Evolutionary conservation across 2,329 filamentous ascomycete species (phyloP), one percentile per base, ranked within the genome.

Genomic region (Sclerotiophoma versabilis): DNA sequence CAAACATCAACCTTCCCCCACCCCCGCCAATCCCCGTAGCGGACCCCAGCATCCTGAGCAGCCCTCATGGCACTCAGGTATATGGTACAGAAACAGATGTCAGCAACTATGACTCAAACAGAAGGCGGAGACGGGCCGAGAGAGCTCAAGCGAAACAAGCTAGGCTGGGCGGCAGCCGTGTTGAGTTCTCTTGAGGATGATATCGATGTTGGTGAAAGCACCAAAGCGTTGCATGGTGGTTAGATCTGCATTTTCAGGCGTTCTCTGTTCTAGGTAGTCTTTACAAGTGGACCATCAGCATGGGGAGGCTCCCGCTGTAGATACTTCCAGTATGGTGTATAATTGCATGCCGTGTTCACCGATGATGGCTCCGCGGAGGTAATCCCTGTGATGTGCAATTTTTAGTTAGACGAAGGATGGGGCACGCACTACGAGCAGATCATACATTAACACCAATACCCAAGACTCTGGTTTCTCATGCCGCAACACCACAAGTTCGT

Each of bases 71-170:
- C 17, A 73, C 70, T 10, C 65, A 70, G 6, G 59, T 69, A 11
- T 71, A 74, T 26, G 73, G 71, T 12, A 76, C 75, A 7, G 73
- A 74, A 49, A 75, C 72, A 7, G 73, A 74, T 42, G 62, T 74
- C 17, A 76, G 73, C 59, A 72, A 70, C 48, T 76, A 73, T 52
- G 75, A 77, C 38, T 69, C 66, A 8, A 77, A 77, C 41, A 62
- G 75, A 48, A 64, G 74, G 49, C 62, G 75, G 38, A 64, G 75
- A 47, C 64, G 75, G 56, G 75, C 75, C 14, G 75, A 76, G 59
- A 57, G 75, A 51, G 74, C 75, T 8, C 73, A 76, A 47, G 74
- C 72, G 22, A 73, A 74, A 58, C 68, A 69, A 43, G 72, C 70
- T 26, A 64, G 66, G 32, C 39, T 59, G 42, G 69, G 73, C 25